phyloP scores from a whole-genome alignment of 768 basidiomycete species.

The Botryobasidium botryosum region DNA sequence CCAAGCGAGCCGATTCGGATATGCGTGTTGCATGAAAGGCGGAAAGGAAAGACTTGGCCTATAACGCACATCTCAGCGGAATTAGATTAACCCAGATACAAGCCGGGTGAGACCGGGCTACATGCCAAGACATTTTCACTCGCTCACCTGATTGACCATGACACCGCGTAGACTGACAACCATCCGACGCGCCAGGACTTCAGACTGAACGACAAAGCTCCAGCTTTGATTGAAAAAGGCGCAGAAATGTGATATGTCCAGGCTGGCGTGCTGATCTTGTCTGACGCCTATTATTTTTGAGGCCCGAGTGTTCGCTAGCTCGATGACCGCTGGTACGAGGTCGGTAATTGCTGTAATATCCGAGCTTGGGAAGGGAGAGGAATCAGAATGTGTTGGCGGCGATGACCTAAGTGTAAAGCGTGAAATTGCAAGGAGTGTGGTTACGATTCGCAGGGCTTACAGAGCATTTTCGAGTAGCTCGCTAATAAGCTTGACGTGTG shows the following conservation, averaged over 20 bases:
- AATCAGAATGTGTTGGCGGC: too few species aligned
- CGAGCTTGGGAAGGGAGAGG: too few species aligned
- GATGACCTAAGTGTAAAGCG: too few species aligned
- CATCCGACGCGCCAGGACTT: conserved; percentile 75
- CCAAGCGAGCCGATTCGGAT: conserved; percentile 65
- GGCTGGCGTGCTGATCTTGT: conserved; percentile 57
- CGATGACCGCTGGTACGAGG: conserved; percentile 61
- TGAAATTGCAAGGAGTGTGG: too few species aligned
- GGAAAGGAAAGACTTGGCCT: conserved; percentile 81
- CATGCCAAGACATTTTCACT: conserved; percentile 2
- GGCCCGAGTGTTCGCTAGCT: conserved; percentile 67
- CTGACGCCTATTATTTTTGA: conserved; percentile 65
- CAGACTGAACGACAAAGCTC: conserved; percentile 79
- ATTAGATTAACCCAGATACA: too few species aligned
- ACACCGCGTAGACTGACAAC: conserved; percentile 83
- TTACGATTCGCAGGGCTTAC: too few species aligned
- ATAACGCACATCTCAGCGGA: too few species aligned
- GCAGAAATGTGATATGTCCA: conserved; percentile 60
- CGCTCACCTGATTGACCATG: conserved; percentile 56
- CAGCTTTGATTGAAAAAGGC: conserved; percentile 72
- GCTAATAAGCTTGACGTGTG: conserved; percentile 39
- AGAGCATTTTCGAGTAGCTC: too few species aligned
- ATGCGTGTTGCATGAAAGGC: conserved; percentile 71
- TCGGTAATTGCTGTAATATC: conserved; percentile 32
- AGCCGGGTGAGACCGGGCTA: too few species aligned